phyloP scores from a whole-genome alignment of 2,329 filamentous ascomycete species.

The Apiospora aurea region DNA sequence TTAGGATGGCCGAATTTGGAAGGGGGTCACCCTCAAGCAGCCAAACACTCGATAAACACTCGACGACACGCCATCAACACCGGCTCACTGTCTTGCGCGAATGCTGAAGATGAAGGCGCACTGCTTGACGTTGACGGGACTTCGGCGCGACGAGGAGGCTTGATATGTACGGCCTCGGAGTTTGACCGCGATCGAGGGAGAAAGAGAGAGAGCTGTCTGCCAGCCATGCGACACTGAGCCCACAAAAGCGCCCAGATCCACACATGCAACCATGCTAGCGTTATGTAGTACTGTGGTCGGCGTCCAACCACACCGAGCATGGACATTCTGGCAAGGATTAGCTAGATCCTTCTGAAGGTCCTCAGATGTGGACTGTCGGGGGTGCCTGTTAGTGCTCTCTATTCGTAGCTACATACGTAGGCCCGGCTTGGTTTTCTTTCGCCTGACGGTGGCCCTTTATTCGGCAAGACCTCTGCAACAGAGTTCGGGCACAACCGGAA shows the following conservation, averaged over 20 bases:
- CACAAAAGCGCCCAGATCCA: not conserved
- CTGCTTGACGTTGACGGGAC: not conserved
- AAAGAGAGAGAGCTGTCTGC: not conserved
- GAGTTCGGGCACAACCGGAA: slow-evolving; percentile 2
- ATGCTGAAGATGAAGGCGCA: not conserved
- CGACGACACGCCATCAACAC: slow-evolving; percentile 9
- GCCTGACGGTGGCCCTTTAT: slow-evolving; percentile 3
- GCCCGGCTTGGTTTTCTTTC: slow-evolving; percentile 9
- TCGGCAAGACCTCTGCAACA: slow-evolving; percentile 9
- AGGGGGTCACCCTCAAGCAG: slow-evolving; percentile 15
- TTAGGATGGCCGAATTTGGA: slow-evolving; percentile 6
- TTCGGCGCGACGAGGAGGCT: slow-evolving; percentile 1
- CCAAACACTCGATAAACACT: slow-evolving; percentile 14
- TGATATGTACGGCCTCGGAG: slow-evolving; percentile 5
- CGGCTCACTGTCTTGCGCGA: slow-evolving; percentile 5
- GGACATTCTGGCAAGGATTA: slow-evolving; percentile 3
- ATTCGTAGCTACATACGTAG: not conserved
- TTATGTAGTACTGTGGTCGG: not conserved
- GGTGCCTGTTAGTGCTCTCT: not conserved
- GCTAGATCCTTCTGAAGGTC: slow-evolving; percentile 7
- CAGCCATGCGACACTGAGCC: slow-evolving; percentile 11
- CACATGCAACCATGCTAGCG: slow-evolving; percentile 15
- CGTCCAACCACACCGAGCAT: slow-evolving; percentile 13
- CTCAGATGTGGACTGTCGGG: slow-evolving; percentile 18
- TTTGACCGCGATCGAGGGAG: not conserved